Evolutionary conservation across 768 basidiomycete species (phyloP).

Genomic region (Ramaria sp.): DNA sequence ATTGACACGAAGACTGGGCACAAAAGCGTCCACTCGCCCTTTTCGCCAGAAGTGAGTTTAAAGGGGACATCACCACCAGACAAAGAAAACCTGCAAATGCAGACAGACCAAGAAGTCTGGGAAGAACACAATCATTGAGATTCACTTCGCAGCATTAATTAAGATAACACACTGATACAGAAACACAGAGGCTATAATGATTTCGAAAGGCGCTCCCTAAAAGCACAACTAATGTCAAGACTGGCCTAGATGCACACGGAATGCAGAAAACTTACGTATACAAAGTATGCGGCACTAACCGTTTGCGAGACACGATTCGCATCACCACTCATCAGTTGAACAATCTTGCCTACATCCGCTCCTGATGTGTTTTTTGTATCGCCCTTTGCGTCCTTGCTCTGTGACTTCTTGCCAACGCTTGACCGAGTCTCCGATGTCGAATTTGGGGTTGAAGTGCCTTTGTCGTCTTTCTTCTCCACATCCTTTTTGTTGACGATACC

Average conservation of each 20-base stretch:
- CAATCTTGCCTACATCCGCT: constrained; percentile 83
- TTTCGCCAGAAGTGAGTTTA: constrained; percentile 57
- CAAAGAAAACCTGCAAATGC: constrained; percentile 73
- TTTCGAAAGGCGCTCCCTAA: constrained; percentile 55
- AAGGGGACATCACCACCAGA: constrained; percentile 53
- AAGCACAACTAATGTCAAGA: not conserved
- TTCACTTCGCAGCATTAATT: too few species aligned
- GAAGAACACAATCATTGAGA: not conserved
- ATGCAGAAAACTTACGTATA: constrained; percentile 46
- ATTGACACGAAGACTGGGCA: not conserved
- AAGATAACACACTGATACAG: constrained; percentile 53
- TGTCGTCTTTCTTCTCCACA: not conserved
- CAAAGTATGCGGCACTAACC: constrained; percentile 46
- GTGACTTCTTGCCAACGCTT: constrained; percentile 15
- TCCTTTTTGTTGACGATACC: constrained; percentile 45
- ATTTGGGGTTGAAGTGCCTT: not conserved
- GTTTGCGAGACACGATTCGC: constrained; percentile 50
- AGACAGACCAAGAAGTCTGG: constrained; percentile 51
- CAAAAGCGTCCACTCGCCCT: constrained; percentile 24
- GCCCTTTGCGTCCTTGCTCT: constrained; percentile 15
- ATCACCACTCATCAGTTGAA: constrained; percentile 81
- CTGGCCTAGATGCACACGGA: not conserved
- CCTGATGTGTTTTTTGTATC: constrained; percentile 52
- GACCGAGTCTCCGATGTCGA: not conserved
- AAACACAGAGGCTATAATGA: constrained; percentile 60